phyloP scores from a whole-genome alignment of 352 stramenopile species.

The Phytophthora meadii region DNA sequence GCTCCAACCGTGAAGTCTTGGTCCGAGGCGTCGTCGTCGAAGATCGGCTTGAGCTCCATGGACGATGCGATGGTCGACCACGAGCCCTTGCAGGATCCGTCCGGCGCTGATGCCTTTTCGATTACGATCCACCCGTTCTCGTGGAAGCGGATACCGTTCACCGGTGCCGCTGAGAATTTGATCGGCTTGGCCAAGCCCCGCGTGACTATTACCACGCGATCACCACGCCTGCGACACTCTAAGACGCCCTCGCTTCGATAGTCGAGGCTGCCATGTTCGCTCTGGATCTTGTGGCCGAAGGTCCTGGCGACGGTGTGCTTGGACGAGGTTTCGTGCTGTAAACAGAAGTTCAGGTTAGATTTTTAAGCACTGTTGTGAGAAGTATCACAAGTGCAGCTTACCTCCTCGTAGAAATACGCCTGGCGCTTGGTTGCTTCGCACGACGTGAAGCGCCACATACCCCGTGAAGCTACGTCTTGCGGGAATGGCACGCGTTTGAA shows the following conservation, averaged over 20 bases:
- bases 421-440: slow-evolving; percentile 30
- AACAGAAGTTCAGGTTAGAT: background rate
- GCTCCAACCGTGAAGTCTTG: slow-evolving; percentile 42
- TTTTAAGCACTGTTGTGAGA: background rate
- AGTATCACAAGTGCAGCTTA: slow-evolving; percentile 3
- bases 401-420: slow-evolving; percentile 46
- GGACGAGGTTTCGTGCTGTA: slow-evolving; percentile 29
- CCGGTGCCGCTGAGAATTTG: slow-evolving; percentile 44
- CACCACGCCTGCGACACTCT: slow-evolving; percentile 38
- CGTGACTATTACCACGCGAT: slow-evolving; percentile 60
- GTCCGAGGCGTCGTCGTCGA: slow-evolving; percentile 32
- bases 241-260: slow-evolving; percentile 50
- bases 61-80: slow-evolving; percentile 33
- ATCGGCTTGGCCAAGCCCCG: slow-evolving; percentile 47
- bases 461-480: slow-evolving; percentile 30
- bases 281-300: slow-evolving; percentile 49
- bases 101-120: slow-evolving; percentile 23
- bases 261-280: slow-evolving; percentile 34
- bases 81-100: slow-evolving; percentile 19
- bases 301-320: slow-evolving; percentile 27
- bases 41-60: slow-evolving; percentile 39
- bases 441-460: slow-evolving; percentile 51
- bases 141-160: slow-evolving; percentile 51
- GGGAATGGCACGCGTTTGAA: slow-evolving; percentile 45
- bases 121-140: slow-evolving; percentile 57